These are phyloP conservation scores for Pleurotus platypus DNA, from an alignment of 768 basidiomycete genomes.

Conservation along the genomic window DNA sequence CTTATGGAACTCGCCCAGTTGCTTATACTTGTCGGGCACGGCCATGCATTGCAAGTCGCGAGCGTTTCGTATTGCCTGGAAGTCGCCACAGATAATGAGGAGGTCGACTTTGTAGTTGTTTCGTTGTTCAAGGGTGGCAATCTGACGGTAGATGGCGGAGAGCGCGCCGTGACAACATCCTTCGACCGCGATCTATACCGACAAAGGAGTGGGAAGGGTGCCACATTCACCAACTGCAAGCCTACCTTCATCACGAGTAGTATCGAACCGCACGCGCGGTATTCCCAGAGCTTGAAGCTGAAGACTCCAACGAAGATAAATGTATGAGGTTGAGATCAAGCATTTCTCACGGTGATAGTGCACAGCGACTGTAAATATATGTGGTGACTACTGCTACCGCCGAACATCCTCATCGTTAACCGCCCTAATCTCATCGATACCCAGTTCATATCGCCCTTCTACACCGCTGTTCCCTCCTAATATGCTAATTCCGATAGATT, in stretches of 20 bases:
- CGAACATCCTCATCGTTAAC: slow-evolving; percentile 68
- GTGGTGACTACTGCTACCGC: too few relatives aligned
- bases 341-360: too few relatives aligned
- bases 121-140: slow-evolving; percentile 56
- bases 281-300: too few relatives aligned
- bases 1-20: slow-evolving; percentile 83
- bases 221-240: too few relatives aligned
- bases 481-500: slow-evolving; percentile 83
- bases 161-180: slow-evolving; percentile 95
- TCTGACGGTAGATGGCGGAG: slow-evolving; percentile 79
- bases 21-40: slow-evolving; percentile 84
- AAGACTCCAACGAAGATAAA: too few relatives aligned
- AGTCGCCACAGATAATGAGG: slow-evolving; percentile 93
- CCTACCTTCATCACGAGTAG: too few relatives aligned
- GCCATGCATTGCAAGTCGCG: slow-evolving; percentile 88
- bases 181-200: slow-evolving; percentile 74
- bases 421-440: slow-evolving; percentile 77
- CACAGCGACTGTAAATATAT: too few relatives aligned
- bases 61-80: slow-evolving; percentile 86
- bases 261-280: too few relatives aligned
- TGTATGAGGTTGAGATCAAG: too few relatives aligned
- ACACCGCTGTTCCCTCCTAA: slow-evolving; percentile 80
- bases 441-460: slow-evolving; percentile 77
- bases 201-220: too few relatives aligned
- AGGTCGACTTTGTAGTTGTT: slow-evolving; percentile 74